phyloP scores from a whole-genome alignment of 208 protist genomes.

The Dictyostelium gargantuum region DNA sequence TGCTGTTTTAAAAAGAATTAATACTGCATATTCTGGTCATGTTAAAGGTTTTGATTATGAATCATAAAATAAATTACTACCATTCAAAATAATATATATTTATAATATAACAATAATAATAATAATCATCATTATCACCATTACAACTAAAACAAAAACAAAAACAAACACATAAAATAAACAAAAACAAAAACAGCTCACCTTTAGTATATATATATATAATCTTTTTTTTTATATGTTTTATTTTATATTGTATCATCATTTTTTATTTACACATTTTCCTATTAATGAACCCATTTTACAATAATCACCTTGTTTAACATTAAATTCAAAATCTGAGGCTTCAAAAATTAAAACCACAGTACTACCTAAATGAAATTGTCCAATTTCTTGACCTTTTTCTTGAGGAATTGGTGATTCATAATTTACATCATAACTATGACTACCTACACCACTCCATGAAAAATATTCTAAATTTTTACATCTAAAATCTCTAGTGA shows the following conservation, averaged over 20 bases:
- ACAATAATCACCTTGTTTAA: slow-evolving; percentile 56
- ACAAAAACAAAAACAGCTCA: not conserved
- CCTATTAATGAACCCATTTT: slow-evolving; percentile 65
- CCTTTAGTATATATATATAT: no score
- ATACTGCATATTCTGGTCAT: slow-evolving; percentile 58
- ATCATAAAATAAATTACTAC: not conserved
- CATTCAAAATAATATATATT: no score
- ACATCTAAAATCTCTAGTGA: slow-evolving; percentile 54
- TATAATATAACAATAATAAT: no score
- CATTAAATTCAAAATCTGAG: slow-evolving; percentile 44
- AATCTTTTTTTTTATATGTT: not conserved
- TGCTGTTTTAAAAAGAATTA: slow-evolving; percentile 73
- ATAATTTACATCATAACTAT: slow-evolving; percentile 29
- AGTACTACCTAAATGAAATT: slow-evolving; percentile 60
- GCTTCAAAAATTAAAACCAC: slow-evolving; percentile 66
- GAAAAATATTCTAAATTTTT: slow-evolving; percentile 70
- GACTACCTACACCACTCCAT: slow-evolving; percentile 45
- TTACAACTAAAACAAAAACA: not conserved
- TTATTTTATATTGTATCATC: not conserved
- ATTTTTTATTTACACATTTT: not conserved
- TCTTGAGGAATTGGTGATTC: not conserved
- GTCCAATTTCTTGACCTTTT: slow-evolving; percentile 61
- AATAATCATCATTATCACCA: no score
- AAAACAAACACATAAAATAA: not conserved
- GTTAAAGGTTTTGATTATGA: slow-evolving; percentile 62